phyloP scores from a whole-genome alignment of 2,329 filamentous ascomycete species.

The Tolypocladium nubicola region DNA sequence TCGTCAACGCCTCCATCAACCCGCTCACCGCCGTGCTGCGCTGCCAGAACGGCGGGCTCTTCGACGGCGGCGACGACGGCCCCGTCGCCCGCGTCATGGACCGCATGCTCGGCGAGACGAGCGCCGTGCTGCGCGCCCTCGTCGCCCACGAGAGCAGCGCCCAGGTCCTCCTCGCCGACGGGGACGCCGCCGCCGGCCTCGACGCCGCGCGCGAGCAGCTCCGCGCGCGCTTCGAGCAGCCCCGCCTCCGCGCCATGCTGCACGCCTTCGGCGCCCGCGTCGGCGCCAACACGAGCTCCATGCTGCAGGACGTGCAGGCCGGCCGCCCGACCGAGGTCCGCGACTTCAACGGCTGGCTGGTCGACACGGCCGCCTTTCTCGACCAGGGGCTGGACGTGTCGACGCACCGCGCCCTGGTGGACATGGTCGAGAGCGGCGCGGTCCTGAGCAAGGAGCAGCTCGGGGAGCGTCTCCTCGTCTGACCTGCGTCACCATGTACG shows the following conservation, averaged over 20 bases:
- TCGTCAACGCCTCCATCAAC: conserved; percentile 72
- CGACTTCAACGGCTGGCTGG: conserved; percentile 50
- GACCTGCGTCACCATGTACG: neutral
- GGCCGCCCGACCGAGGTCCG: conserved; percentile 43
- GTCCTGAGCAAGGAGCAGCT: conserved; percentile 24
- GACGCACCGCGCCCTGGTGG: conserved; percentile 29
- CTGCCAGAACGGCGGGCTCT: conserved; percentile 67
- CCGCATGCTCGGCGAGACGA: conserved; percentile 63
- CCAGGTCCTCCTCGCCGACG: conserved; percentile 22
- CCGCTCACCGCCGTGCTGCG: conserved; percentile 72
- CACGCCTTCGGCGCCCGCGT: conserved; percentile 36
- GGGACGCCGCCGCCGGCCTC: neutral
- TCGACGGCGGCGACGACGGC: conserved; percentile 39
- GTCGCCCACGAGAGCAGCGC: conserved; percentile 45
- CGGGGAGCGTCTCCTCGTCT: conserved; percentile 12
- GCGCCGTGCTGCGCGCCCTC: conserved; percentile 58
- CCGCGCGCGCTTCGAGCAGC: conserved; percentile 27
- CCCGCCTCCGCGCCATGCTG: conserved; percentile 33
- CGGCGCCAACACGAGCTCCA: conserved; percentile 45
- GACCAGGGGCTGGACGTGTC: conserved; percentile 20
- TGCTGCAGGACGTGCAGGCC: conserved; percentile 47
- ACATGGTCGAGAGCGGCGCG: conserved; percentile 27
- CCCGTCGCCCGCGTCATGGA: conserved; percentile 51
- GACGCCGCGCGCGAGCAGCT: conserved; percentile 1
- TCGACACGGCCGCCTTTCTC: conserved; percentile 32